phyloP scores from a whole-genome alignment of 768 basidiomycete species.

The Hygrophoropsis aurantiaca region DNA sequence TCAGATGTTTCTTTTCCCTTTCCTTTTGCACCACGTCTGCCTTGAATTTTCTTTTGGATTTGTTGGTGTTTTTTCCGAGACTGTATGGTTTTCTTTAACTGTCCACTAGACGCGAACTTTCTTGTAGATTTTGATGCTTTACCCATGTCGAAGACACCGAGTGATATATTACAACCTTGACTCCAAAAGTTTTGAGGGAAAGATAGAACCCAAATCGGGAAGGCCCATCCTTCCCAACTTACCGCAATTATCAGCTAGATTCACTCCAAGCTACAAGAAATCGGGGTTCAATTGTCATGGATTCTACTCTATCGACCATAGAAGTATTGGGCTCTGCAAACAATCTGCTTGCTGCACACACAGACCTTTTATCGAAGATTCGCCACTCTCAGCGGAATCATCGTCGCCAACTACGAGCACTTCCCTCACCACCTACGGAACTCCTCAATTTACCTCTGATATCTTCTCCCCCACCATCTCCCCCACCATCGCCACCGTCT shows the following conservation, averaged over 20 bases:
- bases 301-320: constrained; percentile 34
- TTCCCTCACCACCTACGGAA: constrained; percentile 55
- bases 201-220: not conserved
- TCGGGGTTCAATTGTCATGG: constrained; percentile 12
- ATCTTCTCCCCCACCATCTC: constrained; percentile 54
- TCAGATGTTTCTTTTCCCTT: constrained; percentile 29
- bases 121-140: constrained; percentile 79
- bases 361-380: constrained; percentile 55
- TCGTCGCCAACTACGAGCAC: constrained; percentile 53
- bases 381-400: constrained; percentile 55
- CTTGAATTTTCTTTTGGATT: constrained; percentile 67
- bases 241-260: not conserved
- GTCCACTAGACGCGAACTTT: constrained; percentile 87
- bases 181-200: not conserved
- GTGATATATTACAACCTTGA: no score
- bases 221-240: not conserved
- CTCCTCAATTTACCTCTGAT: constrained; percentile 59
- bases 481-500: constrained; percentile 46
- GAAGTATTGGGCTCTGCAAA: constrained; percentile 64
- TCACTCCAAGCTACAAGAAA: not conserved
- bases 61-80: constrained; percentile 81
- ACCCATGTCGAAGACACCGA: constrained; percentile 34
- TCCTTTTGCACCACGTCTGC: constrained; percentile 48
- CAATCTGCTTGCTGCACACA: constrained; percentile 60
- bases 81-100: constrained; percentile 84